These are phyloP conservation scores for Backusella circina DNA, from an alignment of 192 early-diverging fungal species.

Conservation along the genomic window DNA sequence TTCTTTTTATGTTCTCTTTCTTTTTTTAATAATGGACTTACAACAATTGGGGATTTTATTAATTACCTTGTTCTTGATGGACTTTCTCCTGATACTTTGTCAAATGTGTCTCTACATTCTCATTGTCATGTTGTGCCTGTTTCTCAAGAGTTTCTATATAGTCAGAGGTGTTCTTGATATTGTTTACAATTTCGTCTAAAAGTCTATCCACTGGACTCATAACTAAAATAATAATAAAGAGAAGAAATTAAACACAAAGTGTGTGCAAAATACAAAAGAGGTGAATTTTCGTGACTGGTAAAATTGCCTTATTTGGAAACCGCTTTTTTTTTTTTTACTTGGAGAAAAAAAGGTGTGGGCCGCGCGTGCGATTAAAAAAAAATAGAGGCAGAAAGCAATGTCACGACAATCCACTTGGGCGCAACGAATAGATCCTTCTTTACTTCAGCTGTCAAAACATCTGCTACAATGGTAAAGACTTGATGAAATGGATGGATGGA, in stretches of 20 bases:
- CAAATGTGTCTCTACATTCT: neutral
- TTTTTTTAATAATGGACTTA: neutral
- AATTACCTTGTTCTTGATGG: neutral
- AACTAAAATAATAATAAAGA: neutral
- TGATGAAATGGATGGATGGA: neutral
- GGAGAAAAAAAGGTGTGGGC: neutral
- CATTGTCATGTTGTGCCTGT: neutral
- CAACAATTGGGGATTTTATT: neutral
- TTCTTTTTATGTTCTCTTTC: neutral
- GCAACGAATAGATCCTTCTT: constrained; percentile 10
- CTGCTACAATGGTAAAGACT: constrained; percentile 8
- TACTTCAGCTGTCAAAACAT: constrained; percentile 20
- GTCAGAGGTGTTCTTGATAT: neutral
- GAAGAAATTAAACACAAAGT: neutral
- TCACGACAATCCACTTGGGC: neutral
- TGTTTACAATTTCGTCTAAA: neutral
- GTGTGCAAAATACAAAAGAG: neutral
- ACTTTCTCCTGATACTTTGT: neutral
- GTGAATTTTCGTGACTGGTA: neutral
- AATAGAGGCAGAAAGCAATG: neutral
- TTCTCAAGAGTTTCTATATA: neutral
- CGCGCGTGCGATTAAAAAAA: neutral
- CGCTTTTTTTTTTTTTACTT: neutral
- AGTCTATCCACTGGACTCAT: neutral
- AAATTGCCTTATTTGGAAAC: neutral